A percentile compares a stretch with the other conserved stretches of the same genome.
Conservation (phyloP, 768 basidiomycete species). For the Pisolithus microcarpus region DNA sequence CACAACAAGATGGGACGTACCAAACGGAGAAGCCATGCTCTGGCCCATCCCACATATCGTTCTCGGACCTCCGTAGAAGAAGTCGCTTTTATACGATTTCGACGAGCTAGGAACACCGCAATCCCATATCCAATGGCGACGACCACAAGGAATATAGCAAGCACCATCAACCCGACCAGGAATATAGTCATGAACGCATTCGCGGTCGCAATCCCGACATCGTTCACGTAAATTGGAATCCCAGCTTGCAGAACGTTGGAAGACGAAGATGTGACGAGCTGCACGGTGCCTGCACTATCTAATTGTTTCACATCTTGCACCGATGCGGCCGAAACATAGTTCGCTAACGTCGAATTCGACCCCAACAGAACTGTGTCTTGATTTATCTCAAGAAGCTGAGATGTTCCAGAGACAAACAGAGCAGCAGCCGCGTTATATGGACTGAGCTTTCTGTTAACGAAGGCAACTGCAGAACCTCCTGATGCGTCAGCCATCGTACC, state of each 20-base stretch:
- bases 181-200: conserved; percentile 93
- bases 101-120: conserved; percentile 22
- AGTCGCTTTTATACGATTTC: conserved; percentile 14
- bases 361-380: conserved; percentile 9
- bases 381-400: not conserved
- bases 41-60: conserved; percentile 41
- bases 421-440: conserved; percentile 54
- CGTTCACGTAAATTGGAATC: conserved; percentile 75
- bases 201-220: conserved; percentile 69
- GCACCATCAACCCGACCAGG: conserved; percentile 58
- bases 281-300: conserved; percentile 35
- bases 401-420: not conserved
- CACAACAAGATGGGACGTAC: conserved; percentile 36
- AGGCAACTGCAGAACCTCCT: conserved; percentile 55
- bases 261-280: conserved; percentile 56
- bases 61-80: conserved; percentile 14
- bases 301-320: conserved; percentile 20
- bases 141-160: conserved; percentile 49
- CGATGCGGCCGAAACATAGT: not conserved
- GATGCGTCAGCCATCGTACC: conserved; percentile 59
- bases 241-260: conserved; percentile 71
- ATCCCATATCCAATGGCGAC: conserved; percentile 48
- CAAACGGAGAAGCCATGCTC: conserved; percentile 59
- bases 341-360: conserved; percentile 6
- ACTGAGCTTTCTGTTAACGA: conserved; percentile 75